Evolutionary conservation across 2,329 filamentous ascomycete species (phyloP).

Genomic region (Cercospora sp.): DNA sequence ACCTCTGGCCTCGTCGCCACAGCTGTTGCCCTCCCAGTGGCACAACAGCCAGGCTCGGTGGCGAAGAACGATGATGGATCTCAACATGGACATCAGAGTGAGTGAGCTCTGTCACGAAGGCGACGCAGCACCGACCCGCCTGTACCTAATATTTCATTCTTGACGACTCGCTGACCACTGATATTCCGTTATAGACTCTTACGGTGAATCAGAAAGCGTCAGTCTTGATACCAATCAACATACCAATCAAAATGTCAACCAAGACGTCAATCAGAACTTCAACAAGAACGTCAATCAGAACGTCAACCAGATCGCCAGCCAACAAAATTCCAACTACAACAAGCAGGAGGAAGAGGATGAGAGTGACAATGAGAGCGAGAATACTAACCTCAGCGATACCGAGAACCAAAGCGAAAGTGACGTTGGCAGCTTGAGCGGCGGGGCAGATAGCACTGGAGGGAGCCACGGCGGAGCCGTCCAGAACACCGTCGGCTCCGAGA

Average conservation of each 20-base stretch:
- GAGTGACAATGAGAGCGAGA: not conserved
- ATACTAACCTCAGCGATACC: not conserved
- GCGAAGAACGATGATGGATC: not conserved
- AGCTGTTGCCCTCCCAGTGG: not conserved
- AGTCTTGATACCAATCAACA: not conserved
- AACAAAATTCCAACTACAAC: not conserved
- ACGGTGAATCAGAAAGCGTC: not conserved
- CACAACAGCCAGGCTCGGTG: not conserved
- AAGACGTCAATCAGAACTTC: not conserved
- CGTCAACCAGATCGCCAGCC: no score
- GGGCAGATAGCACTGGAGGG: not conserved
- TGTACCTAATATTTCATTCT: not conserved
- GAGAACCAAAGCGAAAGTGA: not conserved
- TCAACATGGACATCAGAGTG: not conserved
- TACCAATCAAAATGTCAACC: not conserved
- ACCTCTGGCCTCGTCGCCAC: not conserved
- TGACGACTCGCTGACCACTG: not conserved
- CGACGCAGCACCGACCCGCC: not conserved
- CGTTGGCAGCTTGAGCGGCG: not conserved
- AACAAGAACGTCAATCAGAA: not conserved
- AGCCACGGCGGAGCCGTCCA: not conserved
- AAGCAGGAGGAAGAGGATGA: not conserved
- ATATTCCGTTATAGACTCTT: not conserved
- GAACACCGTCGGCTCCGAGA: not conserved
- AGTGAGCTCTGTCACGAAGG: not conserved